Conservation (phyloP, 164 flowering plant species). For the Nelumbo lutea region DNA sequence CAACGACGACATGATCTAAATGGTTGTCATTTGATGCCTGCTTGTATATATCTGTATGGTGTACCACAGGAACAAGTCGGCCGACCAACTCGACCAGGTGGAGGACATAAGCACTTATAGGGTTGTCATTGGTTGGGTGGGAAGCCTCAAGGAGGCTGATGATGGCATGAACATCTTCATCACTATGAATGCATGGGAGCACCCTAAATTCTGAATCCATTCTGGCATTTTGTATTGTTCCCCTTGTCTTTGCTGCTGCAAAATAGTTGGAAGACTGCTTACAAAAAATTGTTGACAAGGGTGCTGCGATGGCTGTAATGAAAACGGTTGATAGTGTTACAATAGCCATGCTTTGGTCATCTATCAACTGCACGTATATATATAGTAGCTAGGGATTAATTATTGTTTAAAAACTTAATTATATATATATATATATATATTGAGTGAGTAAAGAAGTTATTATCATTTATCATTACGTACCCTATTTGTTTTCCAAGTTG, state of each 20-base stretch:
- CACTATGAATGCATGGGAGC: constrained; percentile 42
- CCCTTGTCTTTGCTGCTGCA: constrained; percentile 30
- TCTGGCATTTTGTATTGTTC: constrained; percentile 57
- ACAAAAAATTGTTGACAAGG: constrained; percentile 46
- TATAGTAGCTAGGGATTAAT: too few relatives aligned
- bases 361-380: constrained; percentile 34
- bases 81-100: constrained; percentile 56
- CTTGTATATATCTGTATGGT: constrained; percentile 11
- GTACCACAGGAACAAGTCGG: constrained; percentile 17
- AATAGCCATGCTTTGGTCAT: constrained; percentile 31
- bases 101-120: constrained; percentile 40
- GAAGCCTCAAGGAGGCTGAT: constrained; percentile 47
- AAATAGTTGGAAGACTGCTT: constrained; percentile 48
- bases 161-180: constrained; percentile 36
- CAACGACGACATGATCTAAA: constrained; percentile 21
- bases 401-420: too few relatives aligned
- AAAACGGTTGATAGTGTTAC: constrained; percentile 31
- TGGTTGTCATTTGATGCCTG: not conserved
- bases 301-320: constrained; percentile 35
- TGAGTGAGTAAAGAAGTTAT: too few relatives aligned
- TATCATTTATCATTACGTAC: too few relatives aligned
- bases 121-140: constrained; percentile 31
- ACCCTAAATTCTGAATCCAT: constrained; percentile 35
- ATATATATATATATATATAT: too few relatives aligned
- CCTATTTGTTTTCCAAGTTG: too few relatives aligned